phyloP scores from a whole-genome alignment of 169 alveolate genomes.

The Fabrea salina region DNA sequence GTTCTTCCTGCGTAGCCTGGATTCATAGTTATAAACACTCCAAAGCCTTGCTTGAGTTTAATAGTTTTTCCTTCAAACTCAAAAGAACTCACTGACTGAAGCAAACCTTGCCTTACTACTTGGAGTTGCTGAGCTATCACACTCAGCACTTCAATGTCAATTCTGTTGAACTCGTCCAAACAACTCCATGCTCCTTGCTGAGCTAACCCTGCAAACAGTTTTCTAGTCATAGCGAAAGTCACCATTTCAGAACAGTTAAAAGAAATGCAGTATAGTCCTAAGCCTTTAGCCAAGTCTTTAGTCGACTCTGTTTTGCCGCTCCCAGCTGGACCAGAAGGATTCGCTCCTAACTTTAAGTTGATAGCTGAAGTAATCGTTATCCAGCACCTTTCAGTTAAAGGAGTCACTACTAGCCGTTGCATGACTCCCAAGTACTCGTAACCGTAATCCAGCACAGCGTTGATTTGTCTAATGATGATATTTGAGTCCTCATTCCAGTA shows the following conservation, averaged over 20 bases:
- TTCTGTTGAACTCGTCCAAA: constrained; percentile 81
- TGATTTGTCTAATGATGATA: constrained; percentile 60
- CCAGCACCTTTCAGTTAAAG: constrained; percentile 78
- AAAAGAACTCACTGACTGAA: constrained; percentile 64
- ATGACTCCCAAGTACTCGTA: constrained; percentile 91
- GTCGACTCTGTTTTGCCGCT: constrained; percentile 84
- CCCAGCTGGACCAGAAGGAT: constrained; percentile 71
- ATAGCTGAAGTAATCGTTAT: constrained; percentile 71
- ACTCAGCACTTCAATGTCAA: constrained; percentile 74
- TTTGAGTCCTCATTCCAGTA: constrained; percentile 48
- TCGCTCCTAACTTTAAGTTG: constrained; percentile 56
- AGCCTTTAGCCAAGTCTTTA: constrained; percentile 77
- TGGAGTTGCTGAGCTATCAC: constrained; percentile 71
- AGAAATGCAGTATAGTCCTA: constrained; percentile 80
- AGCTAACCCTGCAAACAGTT: constrained; percentile 79
- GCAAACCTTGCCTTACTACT: constrained; percentile 51
- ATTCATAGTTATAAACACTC: constrained; percentile 88
- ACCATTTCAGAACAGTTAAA: constrained; percentile 85
- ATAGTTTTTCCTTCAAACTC: constrained; percentile 79
- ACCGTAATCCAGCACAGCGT: constrained; percentile 85
- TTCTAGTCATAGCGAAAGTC: constrained; percentile 83
- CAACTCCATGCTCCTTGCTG: constrained; percentile 75
- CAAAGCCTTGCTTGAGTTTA: constrained; percentile 68
- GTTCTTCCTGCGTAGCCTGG: too few relatives aligned
- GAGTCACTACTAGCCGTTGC: constrained; percentile 85